Conservation (phyloP, 768 basidiomycete genomes). For the Phallus indusiatus region DNA sequence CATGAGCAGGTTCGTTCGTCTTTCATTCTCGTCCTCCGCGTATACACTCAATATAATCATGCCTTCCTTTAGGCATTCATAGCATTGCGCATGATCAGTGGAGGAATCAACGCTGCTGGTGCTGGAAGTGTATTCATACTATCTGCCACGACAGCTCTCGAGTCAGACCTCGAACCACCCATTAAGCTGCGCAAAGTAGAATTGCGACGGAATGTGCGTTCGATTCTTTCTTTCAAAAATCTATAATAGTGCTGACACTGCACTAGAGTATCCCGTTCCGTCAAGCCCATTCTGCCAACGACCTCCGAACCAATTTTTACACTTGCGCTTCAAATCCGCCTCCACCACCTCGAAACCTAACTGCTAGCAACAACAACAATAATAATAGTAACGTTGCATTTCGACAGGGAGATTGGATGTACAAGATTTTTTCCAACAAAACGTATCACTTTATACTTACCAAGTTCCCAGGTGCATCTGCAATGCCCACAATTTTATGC, state of each 20-base stretch:
- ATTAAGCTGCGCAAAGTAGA: constrained; percentile 44
- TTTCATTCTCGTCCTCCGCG: constrained; percentile 7
- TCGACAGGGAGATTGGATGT: constrained; percentile 72
- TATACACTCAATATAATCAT: constrained; percentile 4
- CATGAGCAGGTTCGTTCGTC: constrained; percentile 44
- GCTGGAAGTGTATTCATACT: constrained; percentile 46
- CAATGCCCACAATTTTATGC: constrained; percentile 80
- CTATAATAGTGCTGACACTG: not conserved
- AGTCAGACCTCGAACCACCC: constrained; percentile 53
- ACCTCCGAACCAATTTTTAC: not conserved
- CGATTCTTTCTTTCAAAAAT: not conserved
- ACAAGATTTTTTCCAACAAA: not conserved
- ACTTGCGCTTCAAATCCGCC: not conserved
- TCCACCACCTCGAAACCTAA: too few species aligned
- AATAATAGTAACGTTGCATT: constrained; percentile 54
- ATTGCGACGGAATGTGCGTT: constrained; percentile 10
- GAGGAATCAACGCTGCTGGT: constrained; percentile 38
- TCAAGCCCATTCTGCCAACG: not conserved
- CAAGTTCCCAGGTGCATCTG: constrained; percentile 53
- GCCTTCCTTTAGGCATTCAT: not conserved
- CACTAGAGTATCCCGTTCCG: not conserved
- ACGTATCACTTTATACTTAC: not conserved
- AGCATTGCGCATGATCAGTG: not conserved
- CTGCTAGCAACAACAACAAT: constrained; percentile 57
- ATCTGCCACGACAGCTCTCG: constrained; percentile 46